Base-by-base conservation (phyloP, 192 early-diverging fungal species). In the Rhizoclosmatium sp. region DNA sequence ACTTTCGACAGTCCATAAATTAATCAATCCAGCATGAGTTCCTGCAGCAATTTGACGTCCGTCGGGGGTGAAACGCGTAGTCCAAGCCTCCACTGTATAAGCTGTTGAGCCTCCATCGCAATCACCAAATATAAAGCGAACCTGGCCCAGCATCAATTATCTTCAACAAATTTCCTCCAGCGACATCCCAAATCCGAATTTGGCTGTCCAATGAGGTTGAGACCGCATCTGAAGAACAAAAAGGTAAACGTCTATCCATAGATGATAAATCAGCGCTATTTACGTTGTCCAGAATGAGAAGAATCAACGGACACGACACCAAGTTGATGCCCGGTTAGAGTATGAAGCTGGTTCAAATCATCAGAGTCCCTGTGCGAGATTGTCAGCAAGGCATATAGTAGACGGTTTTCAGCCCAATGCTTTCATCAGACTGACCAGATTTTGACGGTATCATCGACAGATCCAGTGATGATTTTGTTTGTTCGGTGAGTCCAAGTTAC, bases 161-260 rank as follows among this genome's bases (percentile, higher is more conserved):
- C 65, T 86, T 87, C 48, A 87, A 69, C 41, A 84, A 74, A 69
- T 87, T 86, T 47, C 88, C 75, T 4, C 84, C 80, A 19, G 85
- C 74, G 56, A 95, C 56, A 82, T 95, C 91, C 94, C 94, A 96
- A 39, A 94, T 85, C n/a, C 89, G 81, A 75, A 95, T 91, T 64
- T 90, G 91, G 56, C 88, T 88, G 78, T 96, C 95, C 46, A 96
- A 83, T 5, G 92, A 93, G n/a, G 92, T 90, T 3, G 93, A 93
- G 3, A 87, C 89, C 9, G 88, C 89, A 61, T 82, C 93, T 94
- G 44, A n/a, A 75, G 5, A 48, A 42, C 58, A 39, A 2, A 47
- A 2, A 59, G 56, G 56, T 16, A 10, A 60, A 39, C 9, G 44
- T 21, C 19, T 1, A 68, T 31, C 31, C 31, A 31, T 59, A 47